phyloP scores from a whole-genome alignment of 2,329 filamentous ascomycete genomes.

The Colletotrichum magnum region DNA sequence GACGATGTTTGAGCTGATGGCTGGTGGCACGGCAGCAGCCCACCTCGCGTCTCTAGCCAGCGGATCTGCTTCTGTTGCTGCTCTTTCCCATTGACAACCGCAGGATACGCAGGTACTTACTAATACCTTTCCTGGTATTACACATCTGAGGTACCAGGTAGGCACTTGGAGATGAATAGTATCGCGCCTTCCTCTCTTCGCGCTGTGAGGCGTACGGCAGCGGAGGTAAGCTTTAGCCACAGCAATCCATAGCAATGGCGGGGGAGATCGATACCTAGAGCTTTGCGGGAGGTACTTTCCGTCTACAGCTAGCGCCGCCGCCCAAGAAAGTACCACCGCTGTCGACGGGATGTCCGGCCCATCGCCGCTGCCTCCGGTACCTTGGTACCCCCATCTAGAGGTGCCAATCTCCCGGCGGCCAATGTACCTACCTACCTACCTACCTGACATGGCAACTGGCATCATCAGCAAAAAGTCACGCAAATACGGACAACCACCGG shows the following conservation, averaged over 20 bases:
- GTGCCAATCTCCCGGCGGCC: neutral
- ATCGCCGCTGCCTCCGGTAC: neutral
- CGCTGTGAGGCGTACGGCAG: neutral
- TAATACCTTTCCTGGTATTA: neutral
- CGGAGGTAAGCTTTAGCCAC: neutral
- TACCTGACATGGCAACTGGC: neutral
- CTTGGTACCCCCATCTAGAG: neutral
- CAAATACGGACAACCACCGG: conserved; percentile 8
- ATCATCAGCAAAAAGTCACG: conserved; percentile 17
- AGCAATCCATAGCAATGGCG: neutral
- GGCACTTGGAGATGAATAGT: neutral
- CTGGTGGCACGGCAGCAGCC: neutral
- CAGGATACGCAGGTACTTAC: neutral
- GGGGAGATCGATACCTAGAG: neutral
- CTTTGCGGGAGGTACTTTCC: conserved; percentile 9
- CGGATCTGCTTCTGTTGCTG: neutral
- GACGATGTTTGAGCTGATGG: neutral
- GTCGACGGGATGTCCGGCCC: conserved; percentile 22
- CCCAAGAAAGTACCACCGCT: neutral
- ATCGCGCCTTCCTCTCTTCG: neutral
- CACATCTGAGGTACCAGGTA: neutral
- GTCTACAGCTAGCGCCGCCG: neutral
- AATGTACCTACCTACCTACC: neutral
- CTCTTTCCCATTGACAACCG: neutral
- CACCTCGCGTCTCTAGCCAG: neutral